These are phyloP conservation scores for Aspergillus ellipticus DNA, from an alignment of 495 filamentous ascomycete genomes.

Conservation along the genomic window DNA sequence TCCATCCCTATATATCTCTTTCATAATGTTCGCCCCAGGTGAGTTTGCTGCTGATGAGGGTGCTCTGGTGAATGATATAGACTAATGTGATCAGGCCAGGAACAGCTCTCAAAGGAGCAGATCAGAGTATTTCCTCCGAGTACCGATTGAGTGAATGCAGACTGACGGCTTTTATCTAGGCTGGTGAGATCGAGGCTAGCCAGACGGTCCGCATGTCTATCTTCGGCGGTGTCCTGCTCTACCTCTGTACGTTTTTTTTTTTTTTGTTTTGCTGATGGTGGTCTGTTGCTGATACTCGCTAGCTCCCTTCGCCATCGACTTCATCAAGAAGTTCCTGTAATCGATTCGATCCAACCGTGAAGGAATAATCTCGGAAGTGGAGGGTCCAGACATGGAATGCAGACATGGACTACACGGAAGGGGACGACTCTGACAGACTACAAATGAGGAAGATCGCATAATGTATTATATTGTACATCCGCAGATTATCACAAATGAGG, in stretches of 20 bases:
- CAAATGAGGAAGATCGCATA: not conserved
- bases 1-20: not conserved
- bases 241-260: constrained; percentile 62
- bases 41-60: constrained; percentile 1
- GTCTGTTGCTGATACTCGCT: not conserved
- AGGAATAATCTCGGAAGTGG: too few relatives aligned
- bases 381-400: not conserved
- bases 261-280: not conserved
- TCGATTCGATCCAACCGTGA: constrained; percentile 6
- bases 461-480: constrained; percentile 41
- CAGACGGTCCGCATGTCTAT: constrained; percentile 62
- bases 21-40: constrained; percentile 48
- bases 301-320: constrained; percentile 85
- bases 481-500: not conserved
- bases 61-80: not conserved
- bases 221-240: constrained; percentile 63
- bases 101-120: constrained; percentile 47
- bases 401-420: too few relatives aligned
- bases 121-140: constrained; percentile 34
- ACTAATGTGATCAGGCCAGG: constrained; percentile 27
- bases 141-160: not conserved
- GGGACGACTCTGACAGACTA: too few relatives aligned
- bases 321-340: constrained; percentile 71
- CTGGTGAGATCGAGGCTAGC: constrained; percentile 66
- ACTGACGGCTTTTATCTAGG: constrained; percentile 31